Base-by-base conservation (phyloP, 352 stramenopile species). In the Aphanomyces cochlioides region DNA sequence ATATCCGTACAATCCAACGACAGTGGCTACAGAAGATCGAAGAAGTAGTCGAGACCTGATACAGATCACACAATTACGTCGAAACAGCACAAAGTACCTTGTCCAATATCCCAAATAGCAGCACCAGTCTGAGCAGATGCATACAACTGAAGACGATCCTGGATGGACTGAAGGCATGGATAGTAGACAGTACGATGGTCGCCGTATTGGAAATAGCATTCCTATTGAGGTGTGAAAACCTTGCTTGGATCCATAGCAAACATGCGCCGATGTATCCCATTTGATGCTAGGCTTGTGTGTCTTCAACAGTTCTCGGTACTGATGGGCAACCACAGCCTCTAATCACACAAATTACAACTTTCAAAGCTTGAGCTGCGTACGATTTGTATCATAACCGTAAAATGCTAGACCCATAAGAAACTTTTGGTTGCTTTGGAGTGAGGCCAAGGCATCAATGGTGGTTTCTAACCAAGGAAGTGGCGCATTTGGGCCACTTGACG, bases 11-110 rank as follows among this genome's bases (percentile, higher is more conserved):
- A 50, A 50, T 12, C 17, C 43, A n/a, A 50, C 43, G 43, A 12
- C 10, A 50, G 59, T 7, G 37, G 5, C 28, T 78, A 88, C 38
- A 90, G 56, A 45, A 90, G 74, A 72, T 93, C 86, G 73, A 80
- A 90, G 59, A 93, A 92, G 68, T 82, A 93, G 15, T 90, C 84
- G 43, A 93, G 80, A 10, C 85, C 85, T 92, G 69, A 65, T n/a
- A 7, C 56, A 56, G 3, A n/a, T 50, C 36, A 47, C 17, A 38
- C 28, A 36, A 38, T 12, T 6, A 50, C 43, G 43, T 50, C 43
- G 43, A 1, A n/a, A n/a, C 43, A 12, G 45, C 2, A 45, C 4
- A 37, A 48, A 57, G 28, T 47, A 92, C 84, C 85, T 87, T 93
- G 86, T 28, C 86, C 86, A 63, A 93, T 80, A 54, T 93, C 86